Conservation (phyloP, 2,329 filamentous ascomycete species). For the Ascochyta koolunga region DNA sequence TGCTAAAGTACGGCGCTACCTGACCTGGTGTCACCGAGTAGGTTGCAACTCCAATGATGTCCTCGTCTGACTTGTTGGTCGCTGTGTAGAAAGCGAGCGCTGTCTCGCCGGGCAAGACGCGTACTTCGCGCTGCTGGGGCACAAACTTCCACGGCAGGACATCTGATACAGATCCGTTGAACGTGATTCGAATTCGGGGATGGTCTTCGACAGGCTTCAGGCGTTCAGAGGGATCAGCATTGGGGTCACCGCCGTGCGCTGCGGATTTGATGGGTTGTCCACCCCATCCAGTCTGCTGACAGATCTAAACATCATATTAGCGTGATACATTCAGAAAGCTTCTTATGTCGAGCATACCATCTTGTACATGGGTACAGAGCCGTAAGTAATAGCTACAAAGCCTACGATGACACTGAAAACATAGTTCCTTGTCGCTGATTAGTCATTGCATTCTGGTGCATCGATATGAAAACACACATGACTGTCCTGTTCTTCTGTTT, state of each 20-base stretch:
- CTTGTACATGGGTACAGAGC: constrained; percentile 85
- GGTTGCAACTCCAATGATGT: constrained; percentile 97
- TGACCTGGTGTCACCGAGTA: constrained; percentile 97
- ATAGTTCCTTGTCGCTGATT: constrained; percentile 64
- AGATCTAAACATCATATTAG: constrained; percentile 62
- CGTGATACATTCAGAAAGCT: accelerated
- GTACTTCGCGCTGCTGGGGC: constrained; percentile 94
- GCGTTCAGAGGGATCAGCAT: constrained; percentile 72
- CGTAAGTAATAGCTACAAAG: constrained; percentile 80
- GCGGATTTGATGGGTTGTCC: constrained; percentile 88
- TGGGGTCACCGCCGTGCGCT: constrained; percentile 63
- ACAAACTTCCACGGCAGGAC: constrained; percentile 96
- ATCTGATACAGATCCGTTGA: constrained; percentile 94
- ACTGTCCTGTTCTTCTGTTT: constrained; percentile 71
- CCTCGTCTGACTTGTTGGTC: constrained; percentile 84
- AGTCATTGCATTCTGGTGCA: background rate
- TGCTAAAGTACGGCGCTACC: constrained; percentile 96
- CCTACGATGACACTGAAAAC: constrained; percentile 77
- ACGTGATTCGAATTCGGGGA: constrained; percentile 90
- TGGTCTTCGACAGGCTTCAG: constrained; percentile 80
- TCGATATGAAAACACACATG: constrained; percentile 53
- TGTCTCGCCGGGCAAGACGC: constrained; percentile 93
- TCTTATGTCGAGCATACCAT: constrained; percentile 63
- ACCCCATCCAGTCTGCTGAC: constrained; percentile 87
- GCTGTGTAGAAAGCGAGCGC: constrained; percentile 97